Base-by-base conservation (phyloP, 352 stramenopile genomes). In the Hyaloperonospora brassicae region DNA sequence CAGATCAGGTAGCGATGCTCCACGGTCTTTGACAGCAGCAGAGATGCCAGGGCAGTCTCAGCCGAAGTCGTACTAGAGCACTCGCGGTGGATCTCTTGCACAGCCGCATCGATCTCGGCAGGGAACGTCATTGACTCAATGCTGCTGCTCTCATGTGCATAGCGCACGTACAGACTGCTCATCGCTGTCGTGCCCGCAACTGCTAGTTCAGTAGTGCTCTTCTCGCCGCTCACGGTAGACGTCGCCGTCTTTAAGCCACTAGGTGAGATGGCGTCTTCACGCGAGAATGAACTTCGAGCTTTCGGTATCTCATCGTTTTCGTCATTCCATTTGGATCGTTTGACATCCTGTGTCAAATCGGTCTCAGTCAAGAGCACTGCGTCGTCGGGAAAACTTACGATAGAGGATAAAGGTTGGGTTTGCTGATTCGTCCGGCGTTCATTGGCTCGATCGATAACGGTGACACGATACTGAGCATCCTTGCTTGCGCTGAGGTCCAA, bases 261-360 rank as follows among this genome's bases (percentile, higher is more conserved):
- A 70, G 47, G 79, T 79, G 53, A 22, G 84, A 12, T 39, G 85
- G 79, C n/a, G 62, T 55, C 8, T 68, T 59, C 50, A 83, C 34
- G 7, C 34, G 34, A 39, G 7, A 12, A 12, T 39, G 7, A 12
- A 39, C 34, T 39, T 12, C 12, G 34, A 39, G 7, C 12, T 39
- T 39, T 39, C 12, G 34, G 7, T 12, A 12, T 39, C 34, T 12
- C 34, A 39, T 52, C 44, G 36, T 17, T 14, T 39, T 51, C 21
- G 30, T 40, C 46, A n/a, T 55, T n/a, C 3, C 55, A 22, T 9
- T 17, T 6, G 47, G 41, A 43, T 45, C 46, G 52, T 5, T 50
- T 54, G 2, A 14, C 24, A 9, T 50, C 2, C 10, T 53, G 2
- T 5, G 44, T 43, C 17, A 55, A 14, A 23, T 54, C 38, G 7